Evolutionary conservation across 164 flowering plant species (phyloP), one percentile per base, ranked within the genome.

Genomic region (Nymphaea thermarum): DNA sequence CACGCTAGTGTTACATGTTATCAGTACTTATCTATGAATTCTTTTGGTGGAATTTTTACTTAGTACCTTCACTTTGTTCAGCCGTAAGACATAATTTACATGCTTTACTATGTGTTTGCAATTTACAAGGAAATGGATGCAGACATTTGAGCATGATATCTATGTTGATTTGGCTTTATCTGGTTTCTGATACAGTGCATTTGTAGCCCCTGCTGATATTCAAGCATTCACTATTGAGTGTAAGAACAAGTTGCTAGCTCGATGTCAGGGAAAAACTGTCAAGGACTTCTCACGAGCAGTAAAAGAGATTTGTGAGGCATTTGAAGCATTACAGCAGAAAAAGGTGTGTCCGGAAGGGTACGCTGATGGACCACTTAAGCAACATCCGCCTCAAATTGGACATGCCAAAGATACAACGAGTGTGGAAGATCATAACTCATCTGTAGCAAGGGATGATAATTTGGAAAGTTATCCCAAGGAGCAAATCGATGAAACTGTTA

Each of bases 121-220:
- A 25, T 25, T 25, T 25, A 25, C 36, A 25, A 25, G 36, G 36
- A 25, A 25, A 25, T 25, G 36, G 36, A 25, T 25, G 36, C 36
- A 25, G 36, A 1, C 57, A 10, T 51, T 51, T 51, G 14, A 2
- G 57, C 57, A 51, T 62, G 16, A 17, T 62, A 17, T 62, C 42
- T 62, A 17, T 62, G 42, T 62, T 4, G 12, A 6, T 62, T 41
- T 41, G 42, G 7, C n/a, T 41, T 62, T 17, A 62, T 17, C n/a
- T 62, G 64, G 11, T 62, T 62, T 62, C 16, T 10, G n/a, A 17
- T 62, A 17, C 42, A 94, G 98, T 77, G 98, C 92, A 60, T 91
- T 90, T 85, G 92, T 94, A 78, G 87, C 94, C 65, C 96, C 96
- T 11, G 83, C 73, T n/a, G 99, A 94, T 83, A 85, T 91, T 73